Evolutionary conservation across 164 flowering plant species (phyloP).

Genomic region (Sedum album): DNA sequence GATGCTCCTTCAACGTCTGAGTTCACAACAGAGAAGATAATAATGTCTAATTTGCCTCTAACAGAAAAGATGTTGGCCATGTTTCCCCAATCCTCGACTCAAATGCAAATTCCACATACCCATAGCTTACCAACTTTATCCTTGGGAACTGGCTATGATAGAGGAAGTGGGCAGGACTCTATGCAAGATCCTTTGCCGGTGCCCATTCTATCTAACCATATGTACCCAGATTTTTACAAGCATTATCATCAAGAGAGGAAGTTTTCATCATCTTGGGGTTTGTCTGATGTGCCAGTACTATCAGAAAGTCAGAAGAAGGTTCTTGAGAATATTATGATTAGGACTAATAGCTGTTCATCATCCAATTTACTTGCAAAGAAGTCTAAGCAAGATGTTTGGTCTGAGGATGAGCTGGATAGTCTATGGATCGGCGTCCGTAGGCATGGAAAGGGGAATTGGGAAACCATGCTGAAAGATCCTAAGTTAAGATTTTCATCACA

Average conservation of each 20-base stretch:
- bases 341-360: conserved; percentile 55
- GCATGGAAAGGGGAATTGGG: conserved; percentile 92
- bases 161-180: conserved; percentile 7
- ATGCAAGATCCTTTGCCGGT: conserved; percentile 38
- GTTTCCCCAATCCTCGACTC: conserved; percentile 36
- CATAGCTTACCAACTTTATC: conserved; percentile 61
- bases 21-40: conserved; percentile 41
- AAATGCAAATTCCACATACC: conserved; percentile 28
- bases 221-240: conserved; percentile 34
- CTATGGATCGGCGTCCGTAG: conserved; percentile 99
- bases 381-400: conserved; percentile 66
- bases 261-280: conserved; percentile 38
- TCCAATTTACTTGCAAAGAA: conserved; percentile 41
- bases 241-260: conserved; percentile 44
- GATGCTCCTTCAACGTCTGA: conserved; percentile 34
- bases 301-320: conserved; percentile 84
- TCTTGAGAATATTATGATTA: conserved; percentile 84
- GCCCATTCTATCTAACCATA: conserved; percentile 64
- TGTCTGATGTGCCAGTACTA: conserved; percentile 46
- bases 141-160: conserved; percentile 38
- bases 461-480: conserved; percentile 71
- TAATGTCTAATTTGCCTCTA: conserved; percentile 42
- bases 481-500: conserved; percentile 66
- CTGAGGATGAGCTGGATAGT: conserved; percentile 94
- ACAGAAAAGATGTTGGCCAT: conserved; percentile 44